Evolutionary conservation across 2,329 filamentous ascomycete species (phyloP), one percentile per base, ranked within the genome.

Genomic region (Colletotrichum sp.): DNA sequence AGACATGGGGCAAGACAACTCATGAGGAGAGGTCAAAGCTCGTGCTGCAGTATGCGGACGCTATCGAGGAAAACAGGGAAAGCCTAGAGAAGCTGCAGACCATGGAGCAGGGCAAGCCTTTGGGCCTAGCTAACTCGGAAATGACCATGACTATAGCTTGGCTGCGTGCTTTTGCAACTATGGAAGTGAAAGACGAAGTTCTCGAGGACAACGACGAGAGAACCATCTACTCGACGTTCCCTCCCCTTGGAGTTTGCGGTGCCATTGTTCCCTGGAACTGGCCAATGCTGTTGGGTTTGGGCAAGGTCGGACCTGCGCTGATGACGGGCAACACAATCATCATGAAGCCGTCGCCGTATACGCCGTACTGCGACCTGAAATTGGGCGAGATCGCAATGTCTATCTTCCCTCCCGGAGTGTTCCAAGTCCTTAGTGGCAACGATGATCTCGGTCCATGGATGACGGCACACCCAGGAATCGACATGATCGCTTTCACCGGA

Each of bases 401-500:
- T n/a, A 84, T 92, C 82, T 91, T 93, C 82, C 91, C 91, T 2
- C 88, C 90, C 0, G 92, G 92, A 55, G 90, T 94, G 16, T 80
- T 93, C 8, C 91, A 93, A 79, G 89, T 86, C 0, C 83, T 93
- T 1, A 89, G 89, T 65, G 92, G 92, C 13, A 90, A 90, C 67
- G 91, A 93, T 78, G 85, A 87, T 61, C 87, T 93, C 9, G 92
- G 92, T 6, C 90, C 89, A 2, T 87, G 87, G 87, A 82, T 93
- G 67, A 92, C 90, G 0, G 81, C 81, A 15, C 92, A 93, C 79
- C 90, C 90, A 0, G 89, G 87, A 27, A 88, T 93, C 69, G 86
- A 89, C 72, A 93, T 92, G 86, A 89, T 93, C 79, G 88, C 86
- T 77, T 93, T 94, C 83, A 93, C 92, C 0, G 92, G 92, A 3